phyloP scores from a whole-genome alignment of 768 basidiomycete species.

The Xerocomellus dryophilus region DNA sequence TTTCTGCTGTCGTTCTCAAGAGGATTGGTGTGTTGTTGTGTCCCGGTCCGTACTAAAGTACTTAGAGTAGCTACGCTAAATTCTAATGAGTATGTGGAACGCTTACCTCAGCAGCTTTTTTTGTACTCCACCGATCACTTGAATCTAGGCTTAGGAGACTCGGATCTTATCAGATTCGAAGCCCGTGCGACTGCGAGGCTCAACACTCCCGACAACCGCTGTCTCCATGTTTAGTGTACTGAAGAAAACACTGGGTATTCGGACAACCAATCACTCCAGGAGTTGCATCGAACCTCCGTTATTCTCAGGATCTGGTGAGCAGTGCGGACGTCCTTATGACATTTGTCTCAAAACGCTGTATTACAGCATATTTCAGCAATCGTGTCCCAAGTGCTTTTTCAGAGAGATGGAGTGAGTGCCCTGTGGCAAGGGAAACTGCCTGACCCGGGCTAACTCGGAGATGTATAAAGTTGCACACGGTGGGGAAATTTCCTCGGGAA shows the following conservation, averaged over 20 bases:
- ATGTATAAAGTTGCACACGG: constrained; percentile 22
- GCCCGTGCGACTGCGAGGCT: too few species aligned
- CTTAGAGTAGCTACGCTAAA: too few species aligned
- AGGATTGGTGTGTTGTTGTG: too few species aligned
- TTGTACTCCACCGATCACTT: too few species aligned
- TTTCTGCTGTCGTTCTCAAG: too few species aligned
- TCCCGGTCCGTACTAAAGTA: too few species aligned
- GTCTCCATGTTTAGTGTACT: constrained; percentile 13
- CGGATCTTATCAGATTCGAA: too few species aligned
- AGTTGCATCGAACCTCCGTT: background rate
- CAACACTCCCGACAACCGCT: background rate
- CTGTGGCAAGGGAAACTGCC: background rate
- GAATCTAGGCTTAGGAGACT: too few species aligned
- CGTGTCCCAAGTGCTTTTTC: constrained; percentile 19
- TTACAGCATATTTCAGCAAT: constrained; percentile 30
- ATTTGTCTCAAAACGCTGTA: background rate
- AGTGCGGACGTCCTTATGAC: background rate
- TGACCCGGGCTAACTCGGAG: background rate
- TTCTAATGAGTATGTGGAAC: too few species aligned
- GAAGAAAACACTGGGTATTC: constrained; percentile 3
- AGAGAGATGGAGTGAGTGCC: constrained; percentile 26
- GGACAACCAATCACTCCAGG: background rate
- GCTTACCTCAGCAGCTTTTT: too few species aligned
- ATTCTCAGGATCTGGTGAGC: constrained; percentile 27
- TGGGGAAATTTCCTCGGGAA: constrained; percentile 17